These are phyloP conservation scores for Neofusicoccum umdonicola DNA, from an alignment of 2,329 filamentous ascomycete genomes.

Conservation along the genomic window DNA sequence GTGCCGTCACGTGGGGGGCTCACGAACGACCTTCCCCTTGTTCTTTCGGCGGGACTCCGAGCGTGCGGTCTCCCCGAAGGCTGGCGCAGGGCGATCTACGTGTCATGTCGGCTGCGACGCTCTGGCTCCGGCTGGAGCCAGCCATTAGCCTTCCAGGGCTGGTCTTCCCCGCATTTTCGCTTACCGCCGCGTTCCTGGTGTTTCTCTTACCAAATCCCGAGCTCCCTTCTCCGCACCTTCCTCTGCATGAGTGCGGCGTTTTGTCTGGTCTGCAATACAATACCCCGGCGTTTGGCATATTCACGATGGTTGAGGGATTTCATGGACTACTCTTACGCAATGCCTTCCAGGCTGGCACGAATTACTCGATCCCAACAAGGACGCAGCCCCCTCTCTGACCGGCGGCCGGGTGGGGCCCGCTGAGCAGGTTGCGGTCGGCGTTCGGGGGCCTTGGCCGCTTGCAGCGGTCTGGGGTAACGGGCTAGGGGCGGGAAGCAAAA, in stretches of 20 bases:
- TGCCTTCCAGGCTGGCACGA: neutral
- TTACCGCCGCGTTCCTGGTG: conserved; percentile 15
- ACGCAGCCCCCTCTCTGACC: conserved; percentile 1
- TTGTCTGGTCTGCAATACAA: conserved; percentile 14
- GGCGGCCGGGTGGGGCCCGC: neutral
- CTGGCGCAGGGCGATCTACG: conserved; percentile 3
- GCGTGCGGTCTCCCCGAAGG: neutral
- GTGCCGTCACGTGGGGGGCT: conserved; percentile 6
- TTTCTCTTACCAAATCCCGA: conserved; percentile 19
- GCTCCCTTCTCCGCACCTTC: conserved; percentile 13
- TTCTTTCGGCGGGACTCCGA: conserved; percentile 3
- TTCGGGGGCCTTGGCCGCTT: neutral
- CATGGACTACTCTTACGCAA: conserved; percentile 11
- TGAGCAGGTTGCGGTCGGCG: neutral
- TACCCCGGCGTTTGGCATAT: conserved; percentile 18
- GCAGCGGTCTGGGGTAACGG: neutral
- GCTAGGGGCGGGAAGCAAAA: conserved; percentile 11
- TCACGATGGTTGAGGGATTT: conserved; percentile 13
- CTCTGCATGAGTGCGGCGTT: conserved; percentile 16
- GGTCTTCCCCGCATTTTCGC: conserved; percentile 19
- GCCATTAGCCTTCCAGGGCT: conserved; percentile 3
- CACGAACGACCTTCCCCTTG: neutral
- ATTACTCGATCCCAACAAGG: neutral
- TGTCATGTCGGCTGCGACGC: conserved; percentile 14
- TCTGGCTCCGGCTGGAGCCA: conserved; percentile 12